Base-by-base conservation (phyloP, 2,329 filamentous ascomycete genomes). In the Pseudogymnoascus sp. region DNA sequence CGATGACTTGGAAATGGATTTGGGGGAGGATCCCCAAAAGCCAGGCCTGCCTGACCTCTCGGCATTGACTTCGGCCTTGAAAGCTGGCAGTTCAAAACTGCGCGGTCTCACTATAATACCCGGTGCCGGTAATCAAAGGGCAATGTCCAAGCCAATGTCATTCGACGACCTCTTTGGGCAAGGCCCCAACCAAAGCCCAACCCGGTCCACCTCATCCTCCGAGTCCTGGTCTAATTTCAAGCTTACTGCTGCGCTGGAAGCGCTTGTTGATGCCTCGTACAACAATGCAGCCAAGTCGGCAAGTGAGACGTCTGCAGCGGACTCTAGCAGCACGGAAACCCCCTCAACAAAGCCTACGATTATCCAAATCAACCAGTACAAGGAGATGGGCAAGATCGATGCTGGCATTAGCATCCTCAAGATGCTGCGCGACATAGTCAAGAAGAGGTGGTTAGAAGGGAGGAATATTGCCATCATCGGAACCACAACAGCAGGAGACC, bases 351-450 rank as follows among this genome's bases (percentile, higher is more conserved):
- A n/a, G 11, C 53, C 6, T 61, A 79, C 91, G 6, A 86, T 97
- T 62, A 78, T 95, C 38, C 90, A 90, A 67, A 76, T 96, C 11
- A 84, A 89, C 70, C 90, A 97, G 71, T 89, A 91, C 68, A 85
- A 89, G 60, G 90, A 95, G 65, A 78, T 99, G 7, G 84, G 81
- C 67, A 82, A 82, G 69, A 86, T 88, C 0, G 72, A 81, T 5
- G 85, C 90, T 62, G 90, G 91, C 9, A 79, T 82, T 1, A 80
- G 82, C 20, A 82, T 97, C 33, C 75, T 97, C 6, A 76, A 79
- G 39, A 84, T 87, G 62, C 75, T 99, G 11, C 85, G 89, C 60
- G 81, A 83, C 57, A 78, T 88, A 6, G 83, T 96, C 25, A 87
- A 92, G 67, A 82, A 83, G 62, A 81, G 87, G 62, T 88, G 92